These are phyloP conservation scores for Vanilla planifolia DNA, from an alignment of 106 monocot genomes.

Conservation along the genomic window DNA sequence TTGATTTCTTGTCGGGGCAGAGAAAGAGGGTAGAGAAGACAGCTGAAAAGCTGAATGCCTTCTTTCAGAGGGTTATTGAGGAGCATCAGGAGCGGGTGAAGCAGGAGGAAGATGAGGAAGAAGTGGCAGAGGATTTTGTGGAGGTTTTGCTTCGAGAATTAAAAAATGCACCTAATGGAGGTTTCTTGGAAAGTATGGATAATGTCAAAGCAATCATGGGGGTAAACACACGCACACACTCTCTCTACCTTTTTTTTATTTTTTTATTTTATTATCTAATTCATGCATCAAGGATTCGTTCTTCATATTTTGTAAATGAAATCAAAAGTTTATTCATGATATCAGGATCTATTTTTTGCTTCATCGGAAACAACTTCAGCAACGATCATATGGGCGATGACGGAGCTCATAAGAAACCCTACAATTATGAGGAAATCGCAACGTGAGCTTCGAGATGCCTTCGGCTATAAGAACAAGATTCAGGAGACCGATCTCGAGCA, in stretches of 20 bases:
- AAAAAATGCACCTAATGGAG: neutral
- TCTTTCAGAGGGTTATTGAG: slow-evolving; percentile 2
- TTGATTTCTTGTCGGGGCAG: neutral
- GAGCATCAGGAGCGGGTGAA: slow-evolving; percentile 1
- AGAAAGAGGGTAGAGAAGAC: slow-evolving; percentile 1
- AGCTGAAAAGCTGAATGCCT: neutral
- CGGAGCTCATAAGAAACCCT: slow-evolving; percentile 27
- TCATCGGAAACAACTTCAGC: slow-evolving; percentile 17
- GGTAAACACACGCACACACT: no score
- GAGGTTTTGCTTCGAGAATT: slow-evolving; percentile 3
- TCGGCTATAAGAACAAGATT: slow-evolving; percentile 8
- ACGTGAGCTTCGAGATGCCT: slow-evolving; percentile 10
- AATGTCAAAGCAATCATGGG: neutral
- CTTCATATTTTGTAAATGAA: no score
- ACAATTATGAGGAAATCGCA: slow-evolving; percentile 17
- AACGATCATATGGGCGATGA: slow-evolving; percentile 23
- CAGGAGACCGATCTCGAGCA: slow-evolving; percentile 17
- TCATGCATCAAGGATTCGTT: no score
- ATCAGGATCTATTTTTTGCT: slow-evolving; percentile 25
- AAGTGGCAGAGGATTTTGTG: neutral
- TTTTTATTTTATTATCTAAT: no score
- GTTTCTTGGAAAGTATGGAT: neutral
- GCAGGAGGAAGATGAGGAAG: neutral
- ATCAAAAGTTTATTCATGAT: no score
- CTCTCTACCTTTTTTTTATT: no score